Conservation (phyloP, 2,329 filamentous ascomycete genomes). For the Aureobasidium leucospermi region DNA sequence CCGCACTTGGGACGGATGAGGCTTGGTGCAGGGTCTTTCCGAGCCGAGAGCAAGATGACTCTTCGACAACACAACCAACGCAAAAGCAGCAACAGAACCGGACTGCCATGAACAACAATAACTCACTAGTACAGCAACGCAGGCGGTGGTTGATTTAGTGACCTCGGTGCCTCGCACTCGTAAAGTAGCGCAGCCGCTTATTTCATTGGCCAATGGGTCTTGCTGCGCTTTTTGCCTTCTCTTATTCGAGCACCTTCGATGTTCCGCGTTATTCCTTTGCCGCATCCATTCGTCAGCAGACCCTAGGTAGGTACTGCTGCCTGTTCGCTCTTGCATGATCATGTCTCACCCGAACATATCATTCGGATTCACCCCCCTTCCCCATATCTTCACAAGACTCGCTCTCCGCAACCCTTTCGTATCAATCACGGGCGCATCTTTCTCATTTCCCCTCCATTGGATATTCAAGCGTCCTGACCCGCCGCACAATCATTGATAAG, state of each 20-base stretch:
- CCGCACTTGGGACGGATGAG: slow-evolving; percentile 5
- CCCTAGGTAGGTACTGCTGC: slow-evolving; percentile 13
- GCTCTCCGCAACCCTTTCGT: not conserved
- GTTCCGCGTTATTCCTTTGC: slow-evolving; percentile 13
- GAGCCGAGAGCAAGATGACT: slow-evolving; percentile 12
- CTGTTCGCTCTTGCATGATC: slow-evolving; percentile 11
- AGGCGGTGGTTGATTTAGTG: not conserved
- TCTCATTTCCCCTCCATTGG: not conserved
- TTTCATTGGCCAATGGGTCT: slow-evolving; percentile 9
- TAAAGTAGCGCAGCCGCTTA: slow-evolving; percentile 8
- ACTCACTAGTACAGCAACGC: not conserved
- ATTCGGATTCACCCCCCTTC: slow-evolving; percentile 8
- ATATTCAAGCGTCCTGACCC: not conserved
- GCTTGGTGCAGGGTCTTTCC: slow-evolving; percentile 9
- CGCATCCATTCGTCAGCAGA: slow-evolving; percentile 14
- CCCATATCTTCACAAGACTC: slow-evolving; percentile 12
- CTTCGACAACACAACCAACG: slow-evolving; percentile 10
- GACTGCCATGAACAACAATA: not conserved
- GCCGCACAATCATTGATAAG: not conserved
- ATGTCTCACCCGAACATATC: slow-evolving; percentile 12
- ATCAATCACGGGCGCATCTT: not conserved
- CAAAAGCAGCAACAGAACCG: slow-evolving; percentile 1
- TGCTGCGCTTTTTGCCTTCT: slow-evolving; percentile 1
- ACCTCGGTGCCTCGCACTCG: not conserved
- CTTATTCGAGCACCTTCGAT: slow-evolving; percentile 14